Evolutionary conservation across 306 rosid species (phyloP).

Genomic region (Bauhinia variegata): DNA sequence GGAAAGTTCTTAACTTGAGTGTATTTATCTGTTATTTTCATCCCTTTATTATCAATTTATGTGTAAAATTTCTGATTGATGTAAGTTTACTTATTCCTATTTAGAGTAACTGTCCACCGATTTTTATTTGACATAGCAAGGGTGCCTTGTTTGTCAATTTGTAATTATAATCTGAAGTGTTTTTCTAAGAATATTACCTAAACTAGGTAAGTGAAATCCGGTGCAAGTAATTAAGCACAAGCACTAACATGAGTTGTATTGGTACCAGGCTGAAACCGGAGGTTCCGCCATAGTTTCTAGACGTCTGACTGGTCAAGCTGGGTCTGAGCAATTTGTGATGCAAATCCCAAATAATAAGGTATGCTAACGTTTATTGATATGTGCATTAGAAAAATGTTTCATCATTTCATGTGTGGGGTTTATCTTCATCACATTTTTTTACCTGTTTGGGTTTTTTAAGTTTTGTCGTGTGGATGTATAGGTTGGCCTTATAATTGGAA

Average conservation of each 20-base stretch:
- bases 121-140: too few relatives aligned
- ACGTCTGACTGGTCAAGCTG: slow-evolving; percentile 69
- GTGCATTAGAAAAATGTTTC: neutral
- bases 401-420: neutral
- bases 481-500: slow-evolving; percentile 98
- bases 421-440: neutral
- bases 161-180: neutral
- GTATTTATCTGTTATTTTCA: too few relatives aligned
- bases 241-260: neutral
- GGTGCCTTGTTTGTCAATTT: too few relatives aligned
- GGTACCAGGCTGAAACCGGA: slow-evolving; percentile 86
- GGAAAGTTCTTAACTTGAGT: too few relatives aligned
- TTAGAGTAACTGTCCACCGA: too few relatives aligned
- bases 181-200: neutral
- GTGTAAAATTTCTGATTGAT: too few relatives aligned
- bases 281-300: slow-evolving; percentile 76
- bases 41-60: too few relatives aligned
- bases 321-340: slow-evolving; percentile 78
- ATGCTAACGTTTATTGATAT: neutral
- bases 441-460: slow-evolving; percentile 14
- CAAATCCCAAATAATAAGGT: slow-evolving; percentile 94
- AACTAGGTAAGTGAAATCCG: too few relatives aligned
- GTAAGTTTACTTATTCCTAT: too few relatives aligned
- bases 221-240: neutral
- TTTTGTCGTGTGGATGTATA: slow-evolving; percentile 27